phyloP scores from a whole-genome alignment of 768 basidiomycete genomes.

The Daedaleopsis nitida region DNA sequence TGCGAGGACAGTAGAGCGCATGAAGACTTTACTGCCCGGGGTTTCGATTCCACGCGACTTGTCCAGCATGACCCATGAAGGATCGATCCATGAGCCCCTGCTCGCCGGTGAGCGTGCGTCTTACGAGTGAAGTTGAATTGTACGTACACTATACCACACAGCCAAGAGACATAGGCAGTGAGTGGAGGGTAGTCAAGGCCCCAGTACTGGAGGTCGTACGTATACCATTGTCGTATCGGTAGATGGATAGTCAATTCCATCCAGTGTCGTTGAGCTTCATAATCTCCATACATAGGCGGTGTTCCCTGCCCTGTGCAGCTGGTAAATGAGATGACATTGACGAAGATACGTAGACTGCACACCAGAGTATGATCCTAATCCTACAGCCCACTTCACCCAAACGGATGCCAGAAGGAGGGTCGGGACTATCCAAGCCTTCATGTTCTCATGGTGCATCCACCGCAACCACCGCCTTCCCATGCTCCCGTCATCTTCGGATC shows the following conservation, averaged over 20 bases:
- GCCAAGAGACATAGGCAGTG: conserved; percentile 87
- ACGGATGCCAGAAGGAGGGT: conserved; percentile 52
- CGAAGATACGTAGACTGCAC: conserved; percentile 28
- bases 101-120: not conserved
- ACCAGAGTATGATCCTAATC: conserved; percentile 86
- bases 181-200: conserved; percentile 94
- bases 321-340: conserved; percentile 12
- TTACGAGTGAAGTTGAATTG: not conserved
- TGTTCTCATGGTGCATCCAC: conserved; percentile 75
- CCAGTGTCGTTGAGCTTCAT: conserved; percentile 94
- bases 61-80: conserved; percentile 72
- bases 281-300: conserved; percentile 90
- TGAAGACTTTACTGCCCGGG: conserved; percentile 65
- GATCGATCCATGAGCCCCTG: conserved; percentile 53
- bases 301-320: conserved; percentile 54
- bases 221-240: conserved; percentile 81
- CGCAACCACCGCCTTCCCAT: conserved; percentile 67
- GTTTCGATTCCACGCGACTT: conserved; percentile 75
- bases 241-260: conserved; percentile 88
- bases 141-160: conserved; percentile 74
- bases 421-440: conserved; percentile 64
- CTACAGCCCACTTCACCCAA: conserved; percentile 67
- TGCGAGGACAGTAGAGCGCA: conserved; percentile 75
- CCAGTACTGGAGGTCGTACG: conserved; percentile 88
- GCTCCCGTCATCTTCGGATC: conserved; percentile 32